Base-by-base conservation (phyloP, 495 filamentous ascomycete genomes). In the Penicillium robsamsonii region DNA sequence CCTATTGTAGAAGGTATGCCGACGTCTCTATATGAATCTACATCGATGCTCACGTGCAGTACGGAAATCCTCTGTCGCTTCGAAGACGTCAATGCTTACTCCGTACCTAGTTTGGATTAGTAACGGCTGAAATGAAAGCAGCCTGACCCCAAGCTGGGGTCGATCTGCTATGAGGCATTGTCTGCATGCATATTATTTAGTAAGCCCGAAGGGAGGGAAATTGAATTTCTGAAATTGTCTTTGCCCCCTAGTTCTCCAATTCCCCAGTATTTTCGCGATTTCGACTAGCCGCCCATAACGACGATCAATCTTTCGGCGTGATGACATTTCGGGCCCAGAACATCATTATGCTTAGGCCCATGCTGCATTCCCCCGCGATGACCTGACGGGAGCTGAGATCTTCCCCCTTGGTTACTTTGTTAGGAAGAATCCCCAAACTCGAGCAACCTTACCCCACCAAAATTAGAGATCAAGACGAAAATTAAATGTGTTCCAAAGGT, bases 301-400 rank as follows among this genome's bases (percentile, higher is more conserved):
- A 52, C 38, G 50, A 52, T 52, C 50, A 52, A 30, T 47, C 29
- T 18, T 18, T 17, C 27, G 17, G n/a, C n/a, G n/a, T 17, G 24
- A 20, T 25, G 24, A 13, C 15, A 31, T 10, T 8, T 41, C 27
- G 3, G 38, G 38, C 13, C 50, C 38, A 52, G 50, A 52, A 52
- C 38, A 41, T 42, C 49, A 22, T n/a, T 17, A 29, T 52, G 50
- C 27, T 52, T 52, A 41, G 50, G 25, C 38, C 50, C n/a, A 24
- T 31, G 45, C 45, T 47, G 45, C 37, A 43, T 52, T 52, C 50
- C 50, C 22, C 50, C 50, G 50, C 50, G 49, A 41, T n/a, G 20
- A 51, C 48, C 48, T 29, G 48, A 12, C 25, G 15, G 24, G 47
- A 22, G n/a, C 49, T 13, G 50, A 30, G 50, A 52, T 52, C 50